Conservation (phyloP, 2,329 filamentous ascomycete species). For the Cucurbitaria berberidis region DNA sequence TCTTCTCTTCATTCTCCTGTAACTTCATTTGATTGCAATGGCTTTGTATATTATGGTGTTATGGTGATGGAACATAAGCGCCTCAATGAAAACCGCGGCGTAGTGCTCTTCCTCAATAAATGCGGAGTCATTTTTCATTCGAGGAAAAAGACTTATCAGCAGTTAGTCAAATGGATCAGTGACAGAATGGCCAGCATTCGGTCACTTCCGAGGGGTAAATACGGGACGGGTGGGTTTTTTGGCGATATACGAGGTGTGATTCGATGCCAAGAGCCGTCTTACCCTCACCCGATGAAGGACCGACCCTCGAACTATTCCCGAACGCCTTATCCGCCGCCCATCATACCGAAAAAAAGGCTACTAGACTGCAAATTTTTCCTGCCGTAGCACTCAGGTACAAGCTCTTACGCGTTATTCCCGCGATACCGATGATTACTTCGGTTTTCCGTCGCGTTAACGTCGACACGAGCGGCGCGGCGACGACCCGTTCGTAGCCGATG, state of each 20-base stretch:
- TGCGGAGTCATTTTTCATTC: not conserved
- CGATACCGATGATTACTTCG: constrained; percentile 6
- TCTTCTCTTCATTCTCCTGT: too few species aligned
- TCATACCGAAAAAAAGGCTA: constrained; percentile 16
- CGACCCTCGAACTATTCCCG: constrained; percentile 28
- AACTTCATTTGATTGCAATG: too few species aligned
- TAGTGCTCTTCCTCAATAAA: not conserved
- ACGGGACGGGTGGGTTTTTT: constrained; percentile 5
- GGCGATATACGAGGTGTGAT: constrained; percentile 6
- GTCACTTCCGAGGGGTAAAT: constrained; percentile 18
- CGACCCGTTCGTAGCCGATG: constrained; percentile 33
- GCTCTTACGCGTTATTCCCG: constrained; percentile 1
- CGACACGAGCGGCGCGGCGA: constrained; percentile 16
- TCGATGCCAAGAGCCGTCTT: constrained; percentile 17
- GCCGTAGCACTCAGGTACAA: constrained; percentile 10
- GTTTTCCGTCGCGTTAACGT: constrained; percentile 12
- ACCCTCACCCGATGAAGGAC: constrained; percentile 30
- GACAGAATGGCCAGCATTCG: constrained; percentile 16
- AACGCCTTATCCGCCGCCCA: constrained; percentile 19
- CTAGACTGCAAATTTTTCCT: constrained; percentile 38
- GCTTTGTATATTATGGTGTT: too few species aligned
- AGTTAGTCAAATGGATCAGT: constrained; percentile 20
- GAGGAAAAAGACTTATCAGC: constrained; percentile 14
- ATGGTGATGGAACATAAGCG: too few species aligned
- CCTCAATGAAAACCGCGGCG: not conserved